Evolutionary conservation across 106 monocot species (phyloP).

Genomic region (Allium fistulosum): DNA sequence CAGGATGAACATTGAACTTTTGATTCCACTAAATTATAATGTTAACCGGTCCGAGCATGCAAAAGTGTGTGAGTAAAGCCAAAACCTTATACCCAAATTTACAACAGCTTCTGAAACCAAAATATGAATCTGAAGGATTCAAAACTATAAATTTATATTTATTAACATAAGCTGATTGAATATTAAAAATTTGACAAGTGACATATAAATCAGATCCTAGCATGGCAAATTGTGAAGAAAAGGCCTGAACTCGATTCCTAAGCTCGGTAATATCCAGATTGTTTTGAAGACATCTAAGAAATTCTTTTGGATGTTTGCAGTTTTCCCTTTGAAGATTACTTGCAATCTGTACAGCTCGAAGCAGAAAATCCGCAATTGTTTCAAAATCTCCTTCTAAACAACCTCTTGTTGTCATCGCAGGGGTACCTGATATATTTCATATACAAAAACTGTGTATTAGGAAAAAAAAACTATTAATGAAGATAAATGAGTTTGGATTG

Average conservation of each 20-base stretch:
- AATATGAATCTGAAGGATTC: too few relatives aligned
- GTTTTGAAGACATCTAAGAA: conserved; percentile 35
- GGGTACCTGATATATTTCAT: conserved; percentile 8
- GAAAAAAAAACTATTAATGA: too few relatives aligned
- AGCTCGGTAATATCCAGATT: conserved; percentile 43
- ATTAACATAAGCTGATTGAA: too few relatives aligned
- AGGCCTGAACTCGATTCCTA: conserved; percentile 45
- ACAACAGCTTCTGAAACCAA: too few relatives aligned
- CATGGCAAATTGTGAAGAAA: conserved; percentile 61
- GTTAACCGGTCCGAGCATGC: too few relatives aligned
- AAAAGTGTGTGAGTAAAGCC: too few relatives aligned
- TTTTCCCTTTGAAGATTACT: conserved; percentile 40
- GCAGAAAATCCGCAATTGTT: conserved; percentile 53
- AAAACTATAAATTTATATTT: too few relatives aligned
- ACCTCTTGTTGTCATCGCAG: conserved; percentile 67
- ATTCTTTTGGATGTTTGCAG: conserved; percentile 49
- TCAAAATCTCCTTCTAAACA: conserved; percentile 68
- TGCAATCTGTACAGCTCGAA: conserved; percentile 49
- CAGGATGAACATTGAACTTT: too few relatives aligned
- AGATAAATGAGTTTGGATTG: too few relatives aligned
- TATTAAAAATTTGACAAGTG: too few relatives aligned
- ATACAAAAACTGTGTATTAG: background rate
- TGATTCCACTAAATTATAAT: too few relatives aligned
- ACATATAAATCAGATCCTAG: conserved; percentile 41
- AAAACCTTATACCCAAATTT: too few relatives aligned